Conservation (phyloP, 768 basidiomycete genomes). For the Tephrocybe sp. region DNA sequence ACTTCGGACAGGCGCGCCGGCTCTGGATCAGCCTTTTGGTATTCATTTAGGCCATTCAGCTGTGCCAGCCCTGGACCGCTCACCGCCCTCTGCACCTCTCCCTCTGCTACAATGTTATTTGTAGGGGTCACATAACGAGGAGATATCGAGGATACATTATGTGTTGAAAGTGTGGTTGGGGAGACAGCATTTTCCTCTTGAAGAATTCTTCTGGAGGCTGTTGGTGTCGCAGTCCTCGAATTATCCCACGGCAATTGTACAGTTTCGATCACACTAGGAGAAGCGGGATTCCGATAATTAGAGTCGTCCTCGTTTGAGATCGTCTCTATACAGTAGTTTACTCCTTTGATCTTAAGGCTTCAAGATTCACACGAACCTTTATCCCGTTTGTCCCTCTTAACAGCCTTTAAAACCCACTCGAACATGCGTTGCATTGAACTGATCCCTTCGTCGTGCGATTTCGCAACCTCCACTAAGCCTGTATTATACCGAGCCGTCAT, state of each 20-base stretch:
- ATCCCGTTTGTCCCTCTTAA: constrained; percentile 55
- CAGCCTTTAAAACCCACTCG: constrained; percentile 69
- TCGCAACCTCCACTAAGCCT: constrained; percentile 77
- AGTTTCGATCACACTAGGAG: constrained; percentile 56
- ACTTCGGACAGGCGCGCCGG: neutral
- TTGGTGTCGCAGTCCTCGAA: constrained; percentile 53
- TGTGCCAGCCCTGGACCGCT: neutral
- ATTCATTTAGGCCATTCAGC: neutral
- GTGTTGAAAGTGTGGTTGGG: constrained; percentile 22
- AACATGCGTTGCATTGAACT: constrained; percentile 75
- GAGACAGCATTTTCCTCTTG: constrained; percentile 20
- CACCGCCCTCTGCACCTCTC: constrained; percentile 35
- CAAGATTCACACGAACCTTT: constrained; percentile 34
- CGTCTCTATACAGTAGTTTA: constrained; percentile 14
- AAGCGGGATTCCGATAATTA: constrained; percentile 70
- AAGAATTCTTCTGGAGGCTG: constrained; percentile 34
- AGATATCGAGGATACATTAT: constrained; percentile 38
- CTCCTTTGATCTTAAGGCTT: neutral
- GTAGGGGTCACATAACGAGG: too few relatives aligned
- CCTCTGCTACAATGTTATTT: too few relatives aligned
- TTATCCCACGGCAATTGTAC: constrained; percentile 59
- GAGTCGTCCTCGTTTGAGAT: too few relatives aligned
- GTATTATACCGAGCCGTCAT: constrained; percentile 65
- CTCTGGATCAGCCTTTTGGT: neutral
- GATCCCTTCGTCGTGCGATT: constrained; percentile 54